phyloP scores from a whole-genome alignment of 345 rosid species.

The Rhizophora mangle region DNA sequence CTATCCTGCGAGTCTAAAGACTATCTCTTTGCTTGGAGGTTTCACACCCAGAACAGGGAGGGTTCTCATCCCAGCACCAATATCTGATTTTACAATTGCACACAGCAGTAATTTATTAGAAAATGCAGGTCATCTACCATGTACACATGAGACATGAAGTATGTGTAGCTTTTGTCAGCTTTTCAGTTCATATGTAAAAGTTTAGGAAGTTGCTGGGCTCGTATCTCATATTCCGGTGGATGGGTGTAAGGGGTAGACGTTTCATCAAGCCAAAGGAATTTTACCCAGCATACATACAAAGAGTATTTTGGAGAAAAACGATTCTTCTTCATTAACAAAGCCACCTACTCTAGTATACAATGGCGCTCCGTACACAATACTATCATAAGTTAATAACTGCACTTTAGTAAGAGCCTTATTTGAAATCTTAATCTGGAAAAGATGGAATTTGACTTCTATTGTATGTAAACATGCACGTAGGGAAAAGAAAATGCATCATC shows the following conservation, averaged over 20 bases:
- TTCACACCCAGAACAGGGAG: slow-evolving; percentile 43
- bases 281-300: neutral
- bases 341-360: too few species aligned
- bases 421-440: too few species aligned
- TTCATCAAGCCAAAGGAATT: slow-evolving; percentile 1
- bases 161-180: slow-evolving; percentile 18
- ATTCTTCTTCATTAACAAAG: too few species aligned
- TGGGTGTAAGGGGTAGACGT: neutral
- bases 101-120: slow-evolving; percentile 1
- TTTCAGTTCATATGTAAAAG: slow-evolving; percentile 9
- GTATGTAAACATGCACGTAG: too few species aligned
- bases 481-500: neutral
- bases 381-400: too few species aligned
- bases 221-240: neutral
- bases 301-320: too few species aligned
- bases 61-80: slow-evolving; percentile 35
- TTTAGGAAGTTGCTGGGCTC: neutral
- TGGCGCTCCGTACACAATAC: too few species aligned
- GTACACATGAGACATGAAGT: slow-evolving; percentile 12
- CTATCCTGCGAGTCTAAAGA: slow-evolving; percentile 64
- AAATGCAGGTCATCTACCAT: neutral
- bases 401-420: too few species aligned
- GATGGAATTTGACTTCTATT: too few species aligned
- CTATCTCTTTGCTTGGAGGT: slow-evolving; percentile 71
- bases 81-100: slow-evolving; percentile 13